Conservation (phyloP, 2,329 filamentous ascomycete species). For the Aspergillus brunneoviolaceus region DNA sequence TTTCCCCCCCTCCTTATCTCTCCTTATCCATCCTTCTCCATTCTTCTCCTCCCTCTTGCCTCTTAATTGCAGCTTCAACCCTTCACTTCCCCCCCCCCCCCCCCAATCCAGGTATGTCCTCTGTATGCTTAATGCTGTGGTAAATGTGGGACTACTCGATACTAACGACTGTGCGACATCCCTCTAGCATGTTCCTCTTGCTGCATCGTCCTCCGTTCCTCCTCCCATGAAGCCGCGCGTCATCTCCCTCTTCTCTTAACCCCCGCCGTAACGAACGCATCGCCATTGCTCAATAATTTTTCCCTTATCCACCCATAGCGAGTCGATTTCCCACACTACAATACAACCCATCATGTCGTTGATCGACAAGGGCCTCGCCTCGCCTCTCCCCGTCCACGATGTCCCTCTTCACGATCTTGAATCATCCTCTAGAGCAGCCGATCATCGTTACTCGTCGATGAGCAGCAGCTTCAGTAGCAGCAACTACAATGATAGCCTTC, state of each 20-base stretch:
- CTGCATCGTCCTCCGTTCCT: background rate
- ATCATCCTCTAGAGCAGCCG: constrained; percentile 13
- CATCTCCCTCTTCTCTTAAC: background rate
- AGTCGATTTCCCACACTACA: background rate
- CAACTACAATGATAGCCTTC: background rate
- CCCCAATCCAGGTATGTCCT: too few species aligned
- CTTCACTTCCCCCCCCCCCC: too few species aligned
- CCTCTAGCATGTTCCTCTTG: background rate
- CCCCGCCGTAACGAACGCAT: background rate
- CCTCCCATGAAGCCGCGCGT: background rate
- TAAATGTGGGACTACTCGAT: background rate
- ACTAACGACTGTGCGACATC: background rate
- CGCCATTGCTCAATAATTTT: background rate
- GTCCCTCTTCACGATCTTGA: constrained; percentile 34
- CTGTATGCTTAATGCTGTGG: too few species aligned
- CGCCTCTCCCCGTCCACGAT: constrained; percentile 26
- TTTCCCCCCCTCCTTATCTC: background rate
- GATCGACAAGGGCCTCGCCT: constrained; percentile 15
- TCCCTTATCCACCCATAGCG: background rate
- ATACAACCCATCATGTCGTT: constrained; percentile 15
- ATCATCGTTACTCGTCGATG: background rate
- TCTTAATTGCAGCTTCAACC: background rate
- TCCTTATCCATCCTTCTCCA: background rate
- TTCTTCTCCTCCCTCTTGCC: background rate
- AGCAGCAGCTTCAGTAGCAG: background rate